Evolutionary conservation across 164 flowering plant genomes (phyloP).

Genomic region (Santalum album): DNA sequence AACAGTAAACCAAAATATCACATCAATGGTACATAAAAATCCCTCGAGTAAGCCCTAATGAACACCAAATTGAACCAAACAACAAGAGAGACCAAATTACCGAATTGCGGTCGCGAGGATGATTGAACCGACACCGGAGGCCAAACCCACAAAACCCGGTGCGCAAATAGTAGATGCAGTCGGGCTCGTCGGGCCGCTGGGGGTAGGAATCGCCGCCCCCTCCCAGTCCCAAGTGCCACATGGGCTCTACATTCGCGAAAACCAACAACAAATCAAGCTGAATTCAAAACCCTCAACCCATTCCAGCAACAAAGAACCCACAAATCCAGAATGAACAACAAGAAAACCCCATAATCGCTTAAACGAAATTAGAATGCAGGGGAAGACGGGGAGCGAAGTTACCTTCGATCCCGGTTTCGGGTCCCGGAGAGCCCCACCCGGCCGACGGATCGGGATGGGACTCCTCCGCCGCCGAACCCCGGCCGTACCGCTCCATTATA

Average conservation of each 20-base stretch:
- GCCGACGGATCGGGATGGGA: conserved; percentile 39
- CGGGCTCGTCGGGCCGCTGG: conserved; percentile 41
- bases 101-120: conserved; percentile 45
- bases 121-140: conserved; percentile 52
- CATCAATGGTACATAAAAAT: conserved; percentile 8
- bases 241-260: conserved; percentile 21
- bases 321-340: background rate
- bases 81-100: conserved; percentile 17
- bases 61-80: background rate
- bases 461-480: conserved; percentile 22
- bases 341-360: background rate
- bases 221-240: conserved; percentile 29
- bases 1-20: conserved; percentile 9
- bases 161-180: conserved; percentile 43
- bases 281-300: background rate
- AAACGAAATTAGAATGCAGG: background rate
- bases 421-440: conserved; percentile 32
- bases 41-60: conserved; percentile 7
- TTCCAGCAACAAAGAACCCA: background rate
- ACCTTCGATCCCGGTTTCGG: conserved; percentile 46
- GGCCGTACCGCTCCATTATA: conserved; percentile 46
- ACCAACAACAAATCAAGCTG: background rate
- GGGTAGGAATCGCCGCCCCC: conserved; percentile 35
- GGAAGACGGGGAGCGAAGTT: conserved; percentile 5
- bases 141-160: conserved; percentile 55